Evolutionary conservation across 345 rosid genomes (phyloP).

Genomic region (Ceriops tagal): DNA sequence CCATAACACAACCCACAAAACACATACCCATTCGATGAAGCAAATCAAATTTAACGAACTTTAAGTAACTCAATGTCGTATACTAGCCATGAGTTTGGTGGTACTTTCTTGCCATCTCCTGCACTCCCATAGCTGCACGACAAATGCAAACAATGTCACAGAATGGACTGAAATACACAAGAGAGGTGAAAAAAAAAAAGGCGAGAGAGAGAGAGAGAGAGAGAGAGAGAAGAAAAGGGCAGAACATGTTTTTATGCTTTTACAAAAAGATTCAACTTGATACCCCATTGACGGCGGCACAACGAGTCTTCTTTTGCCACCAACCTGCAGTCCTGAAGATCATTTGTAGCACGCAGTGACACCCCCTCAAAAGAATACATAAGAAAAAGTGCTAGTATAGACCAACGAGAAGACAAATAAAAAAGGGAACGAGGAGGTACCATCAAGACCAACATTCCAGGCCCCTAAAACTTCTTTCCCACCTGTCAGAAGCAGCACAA

Average conservation of each 20-base stretch:
- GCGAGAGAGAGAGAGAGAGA: not conserved
- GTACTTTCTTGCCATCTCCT: conserved; percentile 46
- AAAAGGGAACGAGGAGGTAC: conserved; percentile 21
- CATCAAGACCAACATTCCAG: conserved; percentile 55
- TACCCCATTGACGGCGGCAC: conserved; percentile 79
- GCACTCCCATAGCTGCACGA: conserved; percentile 44
- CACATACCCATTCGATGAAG: not conserved
- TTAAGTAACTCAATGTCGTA: conserved; percentile 60
- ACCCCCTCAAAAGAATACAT: not conserved
- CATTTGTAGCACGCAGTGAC: not conserved
- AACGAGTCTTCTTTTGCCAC: conserved; percentile 65
- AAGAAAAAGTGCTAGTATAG: not conserved
- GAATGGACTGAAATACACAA: not conserved
- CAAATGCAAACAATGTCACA: not conserved
- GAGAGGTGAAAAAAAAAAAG: not conserved
- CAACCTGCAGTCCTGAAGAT: conserved; percentile 60
- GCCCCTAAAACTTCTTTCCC: conserved; percentile 35
- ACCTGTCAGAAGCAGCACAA: conserved; percentile 32
- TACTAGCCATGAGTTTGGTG: conserved; percentile 60
- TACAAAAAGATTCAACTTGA: not conserved
- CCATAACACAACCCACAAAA: too few relatives aligned
- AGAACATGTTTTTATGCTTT: not conserved
- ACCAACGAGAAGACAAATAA: not conserved
- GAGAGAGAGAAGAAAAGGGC: not conserved
- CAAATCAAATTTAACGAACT: conserved; percentile 30